Percentiles rank a stretch among this genome's conserved stretches.
Evolutionary conservation across 352 stramenopile genomes (phyloP).

Genomic region (Plasmopara viticola): DNA sequence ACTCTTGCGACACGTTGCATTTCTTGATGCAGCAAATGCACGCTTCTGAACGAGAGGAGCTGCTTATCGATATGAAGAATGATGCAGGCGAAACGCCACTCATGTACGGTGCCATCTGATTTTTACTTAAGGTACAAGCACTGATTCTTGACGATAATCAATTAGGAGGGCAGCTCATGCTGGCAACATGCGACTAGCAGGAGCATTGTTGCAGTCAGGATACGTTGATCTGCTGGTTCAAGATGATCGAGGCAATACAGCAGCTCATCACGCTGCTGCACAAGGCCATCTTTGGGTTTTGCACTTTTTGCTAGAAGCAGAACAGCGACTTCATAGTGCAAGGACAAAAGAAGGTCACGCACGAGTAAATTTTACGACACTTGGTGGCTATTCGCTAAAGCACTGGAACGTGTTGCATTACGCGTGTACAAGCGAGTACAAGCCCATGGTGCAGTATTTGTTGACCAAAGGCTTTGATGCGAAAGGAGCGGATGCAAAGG

Average conservation of each 20-base stretch:
- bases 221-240: conserved; percentile 40
- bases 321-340: conserved; percentile 23
- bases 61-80: conserved; percentile 53
- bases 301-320: conserved; percentile 59
- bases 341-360: conserved; percentile 13
- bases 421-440: conserved; percentile 53
- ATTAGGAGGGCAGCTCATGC: conserved; percentile 58
- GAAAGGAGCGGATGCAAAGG: conserved; percentile 36
- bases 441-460: conserved; percentile 65
- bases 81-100: conserved; percentile 59
- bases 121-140: neutral
- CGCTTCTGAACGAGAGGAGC: conserved; percentile 18
- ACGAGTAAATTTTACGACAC: conserved; percentile 11
- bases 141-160: conserved; percentile 6
- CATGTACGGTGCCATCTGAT: conserved; percentile 31
- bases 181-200: conserved; percentile 56
- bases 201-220: conserved; percentile 49
- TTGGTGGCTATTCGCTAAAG: conserved; percentile 30
- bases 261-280: conserved; percentile 59
- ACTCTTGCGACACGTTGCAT: conserved; percentile 62
- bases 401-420: conserved; percentile 51
- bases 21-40: conserved; percentile 76
- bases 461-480: conserved; percentile 51
- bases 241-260: conserved; percentile 59
- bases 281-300: conserved; percentile 70